Base-by-base conservation (phyloP, 441 rosid genomes). In the Pelargonium australe region DNA sequence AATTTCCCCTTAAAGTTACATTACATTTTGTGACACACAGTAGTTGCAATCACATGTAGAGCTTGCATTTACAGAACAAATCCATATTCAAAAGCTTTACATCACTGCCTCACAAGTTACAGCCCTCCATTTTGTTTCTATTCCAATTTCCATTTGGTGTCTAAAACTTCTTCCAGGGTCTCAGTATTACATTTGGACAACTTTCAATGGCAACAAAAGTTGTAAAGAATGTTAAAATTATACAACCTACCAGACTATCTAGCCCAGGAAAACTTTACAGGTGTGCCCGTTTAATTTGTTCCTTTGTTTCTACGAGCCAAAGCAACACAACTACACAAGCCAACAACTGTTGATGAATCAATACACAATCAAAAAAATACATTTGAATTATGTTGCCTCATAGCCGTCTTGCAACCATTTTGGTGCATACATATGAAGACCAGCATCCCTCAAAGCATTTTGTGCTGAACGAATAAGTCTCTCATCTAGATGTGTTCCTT, bases 361-460 rank as follows among this genome's bases (percentile, higher is more conserved):
- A 12, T n/a, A 49, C 55, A 49, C 8, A 13, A n/a, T 12, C 55
- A 10, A 2, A 28, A 28, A 28, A 28, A n/a, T 49, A 10, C n/a
- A 13, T 49, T 49, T 3, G n/a, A 49, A n/a, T 49, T 8, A 10
- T 16, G 72, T 17, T 8, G 76, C 73, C 37, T 85, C 78, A 65
- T 85, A 86, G 80, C 73, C 84, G 13, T 84, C 85, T 58, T 78
- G 88, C 77, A 92, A 70, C 96, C 90, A 90, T 71, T 79, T 76
- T 49, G 55, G 12, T 13, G 82, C 79, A 70, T 88, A 95, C 31
- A 74, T 75, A 64, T 80, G 76, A 58, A 90, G 75, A 45, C 98
- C 96, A 10, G 96, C 87, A 76, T 92, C 98, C 64, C 85, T 86
- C 72, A 90, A 72, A 51, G 96, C 93, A 82, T 87, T 87, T 72